Base-by-base conservation (phyloP, 177 flowering plant species). In the Vitis hybrid region DNA sequence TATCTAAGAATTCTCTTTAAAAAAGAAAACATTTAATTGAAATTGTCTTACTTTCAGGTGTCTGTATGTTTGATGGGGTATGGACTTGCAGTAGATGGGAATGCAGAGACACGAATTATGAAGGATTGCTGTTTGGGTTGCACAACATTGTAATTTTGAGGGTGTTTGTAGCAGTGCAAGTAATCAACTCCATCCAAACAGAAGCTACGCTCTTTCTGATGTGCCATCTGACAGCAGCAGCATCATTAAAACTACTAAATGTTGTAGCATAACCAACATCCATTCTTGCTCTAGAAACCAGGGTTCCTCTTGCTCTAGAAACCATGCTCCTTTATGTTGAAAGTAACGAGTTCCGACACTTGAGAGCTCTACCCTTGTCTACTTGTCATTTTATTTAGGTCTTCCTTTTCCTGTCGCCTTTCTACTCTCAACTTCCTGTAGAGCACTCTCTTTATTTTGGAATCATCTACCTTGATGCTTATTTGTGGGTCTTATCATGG, bases 41-140 rank as follows among this genome's bases (percentile, higher is more conserved):
- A 19, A 21, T 17, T 15, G 13, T n/a, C 11, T n/a, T 57, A 6
- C 65, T 19, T 60, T 49, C 76, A 89, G 94, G 88, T 84, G 86
- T 62, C 80, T 89, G 1, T 85, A 82, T 76, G 76, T 88, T 34
- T 83, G 86, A 10, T 89, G 94, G 94, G 88, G 86, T 17, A 64
- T 74, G 23, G 88, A 89, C 51, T 64, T 88, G 65, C 80, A 87
- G 32, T 88, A 78, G 65, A 78, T 85, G 83, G 34, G 91, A 88
- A 80, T 73, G 75, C 67, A 89, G 94, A 39, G 91, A 89, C 70
- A 86, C 89, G 0, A 87, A 89, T 75, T 86, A 88, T 62, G 90
- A 88, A 74, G 85, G 83, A 52, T 78, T 89, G 78, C 81, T 89
- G 89, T 89, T 39, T 91, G 94, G 12, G 57, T 81, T 81, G 6